phyloP scores from a whole-genome alignment of 768 basidiomycete species.

The Xerocomus spinulosus region DNA sequence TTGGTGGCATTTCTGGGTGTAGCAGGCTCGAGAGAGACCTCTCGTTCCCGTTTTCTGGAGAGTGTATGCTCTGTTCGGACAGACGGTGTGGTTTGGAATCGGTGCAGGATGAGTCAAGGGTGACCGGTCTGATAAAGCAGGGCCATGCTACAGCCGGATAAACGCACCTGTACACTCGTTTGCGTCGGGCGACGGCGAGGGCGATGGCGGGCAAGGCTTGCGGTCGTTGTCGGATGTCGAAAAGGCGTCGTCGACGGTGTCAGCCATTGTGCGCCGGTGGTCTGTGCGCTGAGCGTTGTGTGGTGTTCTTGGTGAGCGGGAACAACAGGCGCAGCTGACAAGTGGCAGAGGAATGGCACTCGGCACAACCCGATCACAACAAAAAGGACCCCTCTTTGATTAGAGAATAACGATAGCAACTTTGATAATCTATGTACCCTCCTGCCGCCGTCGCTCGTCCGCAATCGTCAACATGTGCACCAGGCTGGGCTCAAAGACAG shows the following conservation, averaged over 20 bases:
- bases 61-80: slow-evolving; percentile 37
- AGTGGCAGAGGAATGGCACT: slow-evolving; percentile 27
- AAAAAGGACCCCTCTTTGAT: slow-evolving; percentile 13
- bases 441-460: slow-evolving; percentile 34
- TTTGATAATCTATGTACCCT: neutral
- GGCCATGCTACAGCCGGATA: slow-evolving; percentile 20
- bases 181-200: slow-evolving; percentile 44
- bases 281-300: slow-evolving; percentile 30
- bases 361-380: slow-evolving; percentile 33
- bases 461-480: slow-evolving; percentile 40
- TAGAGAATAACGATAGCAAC: too few species aligned
- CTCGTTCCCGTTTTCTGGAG: slow-evolving; percentile 72
- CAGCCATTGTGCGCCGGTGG: slow-evolving; percentile 27
- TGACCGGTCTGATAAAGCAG: slow-evolving; percentile 24
- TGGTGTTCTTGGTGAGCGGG: slow-evolving; percentile 23
- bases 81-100: slow-evolving; percentile 16
- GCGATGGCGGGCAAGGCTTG: slow-evolving; percentile 24
- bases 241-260: slow-evolving; percentile 19
- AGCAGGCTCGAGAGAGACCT: slow-evolving; percentile 69
- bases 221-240: slow-evolving; percentile 12
- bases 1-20: slow-evolving; percentile 39
- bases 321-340: slow-evolving; percentile 32
- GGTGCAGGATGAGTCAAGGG: slow-evolving; percentile 20
- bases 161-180: slow-evolving; percentile 40
- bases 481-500: slow-evolving; percentile 58